These are phyloP conservation scores for Emergomyces pasteurianus DNA, from an alignment of 2,329 filamentous ascomycete species.

Conservation along the genomic window DNA sequence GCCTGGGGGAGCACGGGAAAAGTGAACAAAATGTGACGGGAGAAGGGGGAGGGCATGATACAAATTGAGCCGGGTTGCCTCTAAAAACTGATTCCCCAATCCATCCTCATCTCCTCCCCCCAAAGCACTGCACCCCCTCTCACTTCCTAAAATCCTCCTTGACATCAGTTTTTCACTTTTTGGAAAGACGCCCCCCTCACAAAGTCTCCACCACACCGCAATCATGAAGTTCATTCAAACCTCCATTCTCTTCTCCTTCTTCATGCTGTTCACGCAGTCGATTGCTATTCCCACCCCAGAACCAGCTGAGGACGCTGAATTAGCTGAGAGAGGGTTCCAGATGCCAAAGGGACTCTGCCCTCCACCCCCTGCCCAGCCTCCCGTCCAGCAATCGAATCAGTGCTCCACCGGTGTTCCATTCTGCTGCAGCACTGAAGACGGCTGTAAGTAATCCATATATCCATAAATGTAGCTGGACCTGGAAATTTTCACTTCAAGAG, in stretches of 20 bases:
- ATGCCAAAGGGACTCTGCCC: not conserved
- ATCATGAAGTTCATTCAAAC: conserved; percentile 7
- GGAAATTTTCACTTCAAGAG: not conserved
- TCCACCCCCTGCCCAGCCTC: not conserved
- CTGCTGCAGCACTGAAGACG: conserved; percentile 7
- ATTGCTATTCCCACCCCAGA: conserved; percentile 8
- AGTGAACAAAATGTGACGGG: not conserved
- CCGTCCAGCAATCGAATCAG: conserved; percentile 4
- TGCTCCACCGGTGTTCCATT: conserved; percentile 8
- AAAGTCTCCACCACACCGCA: not conserved
- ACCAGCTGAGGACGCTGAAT: not conserved
- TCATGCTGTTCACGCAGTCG: conserved; percentile 6
- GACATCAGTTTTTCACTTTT: not conserved
- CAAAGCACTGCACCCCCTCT: not conserved
- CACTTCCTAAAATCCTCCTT: not conserved
- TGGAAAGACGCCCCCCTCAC: not conserved
- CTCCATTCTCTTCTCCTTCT: conserved; percentile 6
- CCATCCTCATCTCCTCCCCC: not conserved
- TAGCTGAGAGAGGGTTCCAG: not conserved
- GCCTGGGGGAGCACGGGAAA: not conserved
- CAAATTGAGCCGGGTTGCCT: not conserved
- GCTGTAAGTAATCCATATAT: conserved; percentile 5
- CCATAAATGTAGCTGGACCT: too few relatives aligned
- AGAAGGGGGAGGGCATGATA: not conserved
- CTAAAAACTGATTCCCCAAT: not conserved